phyloP scores from a whole-genome alignment of 1,284 basidiomycete genomes.

The Fomitopsis palustris region DNA sequence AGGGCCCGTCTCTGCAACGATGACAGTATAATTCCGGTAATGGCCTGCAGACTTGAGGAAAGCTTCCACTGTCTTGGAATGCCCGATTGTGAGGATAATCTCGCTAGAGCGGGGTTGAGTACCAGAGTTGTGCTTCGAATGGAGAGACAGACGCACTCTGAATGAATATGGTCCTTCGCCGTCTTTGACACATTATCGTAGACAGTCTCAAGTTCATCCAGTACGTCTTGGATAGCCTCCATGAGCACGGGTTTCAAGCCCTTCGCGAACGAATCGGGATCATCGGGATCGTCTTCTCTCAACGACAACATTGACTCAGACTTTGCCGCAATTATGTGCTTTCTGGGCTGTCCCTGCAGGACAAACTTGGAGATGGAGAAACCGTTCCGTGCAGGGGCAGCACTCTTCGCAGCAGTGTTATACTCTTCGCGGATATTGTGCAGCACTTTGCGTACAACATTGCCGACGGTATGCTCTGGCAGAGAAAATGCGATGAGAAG shows the following conservation, averaged over 20 bases:
- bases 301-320: conserved; percentile 50
- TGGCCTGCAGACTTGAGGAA: conserved; percentile 91
- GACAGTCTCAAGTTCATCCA: conserved; percentile 95
- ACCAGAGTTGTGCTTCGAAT: background rate
- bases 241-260: conserved; percentile 77
- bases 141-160: conserved; percentile 62
- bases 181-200: conserved; percentile 95
- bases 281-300: conserved; percentile 66
- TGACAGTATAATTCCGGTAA: conserved; percentile 92
- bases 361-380: conserved; percentile 80
- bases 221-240: conserved; percentile 90
- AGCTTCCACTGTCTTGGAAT: conserved; percentile 90
- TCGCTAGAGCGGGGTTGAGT: conserved; percentile 53
- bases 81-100: conserved; percentile 94
- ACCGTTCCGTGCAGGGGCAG: conserved; percentile 34
- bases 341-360: conserved; percentile 68
- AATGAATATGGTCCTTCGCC: conserved; percentile 95
- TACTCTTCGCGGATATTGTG: conserved; percentile 95
- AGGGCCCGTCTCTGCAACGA: conserved; percentile 93
- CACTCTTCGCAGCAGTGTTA: conserved; percentile 56
- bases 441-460: conserved; percentile 88
- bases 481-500: background rate
- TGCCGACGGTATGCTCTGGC: conserved; percentile 89
- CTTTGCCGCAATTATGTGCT: conserved; percentile 48
- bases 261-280: conserved; percentile 70